A percentile compares a stretch with the other conserved stretches of the same genome.
phyloP scores from a whole-genome alignment of 2,329 filamentous ascomycete species.

The Colletotrichum coccodes region DNA sequence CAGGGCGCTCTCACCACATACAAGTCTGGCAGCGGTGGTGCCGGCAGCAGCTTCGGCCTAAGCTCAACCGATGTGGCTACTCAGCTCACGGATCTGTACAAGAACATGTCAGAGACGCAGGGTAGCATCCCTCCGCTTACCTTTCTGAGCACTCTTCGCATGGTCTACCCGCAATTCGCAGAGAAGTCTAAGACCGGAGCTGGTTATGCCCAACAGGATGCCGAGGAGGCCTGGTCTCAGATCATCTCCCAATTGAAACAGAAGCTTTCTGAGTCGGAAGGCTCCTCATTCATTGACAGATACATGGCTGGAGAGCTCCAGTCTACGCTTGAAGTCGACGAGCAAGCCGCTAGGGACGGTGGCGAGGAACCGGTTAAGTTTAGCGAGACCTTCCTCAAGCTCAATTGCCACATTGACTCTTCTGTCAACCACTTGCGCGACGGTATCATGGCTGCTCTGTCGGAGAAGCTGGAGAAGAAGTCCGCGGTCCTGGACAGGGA shows the following conservation, averaged over 20 bases:
- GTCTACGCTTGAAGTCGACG: constrained; percentile 84
- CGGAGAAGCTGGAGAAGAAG: constrained; percentile 91
- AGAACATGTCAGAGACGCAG: constrained; percentile 89
- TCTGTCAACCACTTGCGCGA: constrained; percentile 91
- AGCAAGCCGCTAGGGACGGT: constrained; percentile 77
- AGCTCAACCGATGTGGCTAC: constrained; percentile 32
- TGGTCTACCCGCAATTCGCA: constrained; percentile 89
- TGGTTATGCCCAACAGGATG: constrained; percentile 97
- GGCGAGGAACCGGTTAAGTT: constrained; percentile 76
- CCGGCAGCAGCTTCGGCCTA: constrained; percentile 48
- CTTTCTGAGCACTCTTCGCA: constrained; percentile 84
- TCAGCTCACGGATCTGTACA: constrained; percentile 85
- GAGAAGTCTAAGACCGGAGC: constrained; percentile 85
- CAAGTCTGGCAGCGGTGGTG: constrained; percentile 59
- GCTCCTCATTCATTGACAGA: constrained; percentile 84
- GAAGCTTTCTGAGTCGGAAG: constrained; percentile 68
- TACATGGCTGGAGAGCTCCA: constrained; percentile 89
- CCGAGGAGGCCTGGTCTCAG: constrained; percentile 98
- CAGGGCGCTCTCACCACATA: constrained; percentile 79
- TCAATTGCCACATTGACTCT: constrained; percentile 93
- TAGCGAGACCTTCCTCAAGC: constrained; percentile 85
- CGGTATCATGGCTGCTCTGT: constrained; percentile 83
- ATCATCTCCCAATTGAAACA: constrained; percentile 86
- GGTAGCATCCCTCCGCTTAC: constrained; percentile 84
- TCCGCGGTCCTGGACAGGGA: constrained; percentile 82